Conservation (phyloP, 2,329 filamentous ascomycete species). For the Capronia epimyces region DNA sequence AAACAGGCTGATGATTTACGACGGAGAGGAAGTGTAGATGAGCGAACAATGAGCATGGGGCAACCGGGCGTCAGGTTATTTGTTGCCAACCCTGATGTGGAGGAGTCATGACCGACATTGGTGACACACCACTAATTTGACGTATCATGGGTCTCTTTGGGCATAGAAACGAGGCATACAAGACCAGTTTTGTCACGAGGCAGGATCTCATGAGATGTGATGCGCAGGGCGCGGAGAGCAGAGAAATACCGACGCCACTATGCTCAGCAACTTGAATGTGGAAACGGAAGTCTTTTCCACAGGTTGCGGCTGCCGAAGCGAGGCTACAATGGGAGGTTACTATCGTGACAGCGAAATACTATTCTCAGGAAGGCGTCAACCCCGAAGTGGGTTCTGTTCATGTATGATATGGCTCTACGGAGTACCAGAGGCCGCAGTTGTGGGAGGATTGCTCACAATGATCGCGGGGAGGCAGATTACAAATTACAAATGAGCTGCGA, state of each 20-base stretch:
- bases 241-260: neutral
- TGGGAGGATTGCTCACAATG: too few species aligned
- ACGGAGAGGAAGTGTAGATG: constrained; percentile 46
- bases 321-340: neutral
- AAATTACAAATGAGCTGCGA: too few species aligned
- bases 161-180: constrained; percentile 1
- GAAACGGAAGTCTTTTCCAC: neutral
- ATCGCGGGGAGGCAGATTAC: too few species aligned
- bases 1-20: constrained; percentile 42
- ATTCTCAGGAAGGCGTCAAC: neutral
- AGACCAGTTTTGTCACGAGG: neutral
- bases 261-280: neutral
- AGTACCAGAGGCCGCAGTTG: too few species aligned
- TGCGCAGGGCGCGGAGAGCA: neutral
- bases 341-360: neutral
- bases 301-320: neutral
- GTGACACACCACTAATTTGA: neutral
- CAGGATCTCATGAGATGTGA: neutral
- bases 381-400: too few species aligned
- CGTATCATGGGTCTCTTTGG: neutral
- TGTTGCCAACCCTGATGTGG: constrained; percentile 46
- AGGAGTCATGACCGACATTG: constrained; percentile 27
- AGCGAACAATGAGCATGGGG: constrained; percentile 44
- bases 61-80: constrained; percentile 41
- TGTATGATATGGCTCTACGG: too few species aligned